Percentiles rank a stretch among this genome's conserved stretches.
Conservation (phyloP, 2,329 filamentous ascomycete species). For the Clonostachys chloroleuca region DNA sequence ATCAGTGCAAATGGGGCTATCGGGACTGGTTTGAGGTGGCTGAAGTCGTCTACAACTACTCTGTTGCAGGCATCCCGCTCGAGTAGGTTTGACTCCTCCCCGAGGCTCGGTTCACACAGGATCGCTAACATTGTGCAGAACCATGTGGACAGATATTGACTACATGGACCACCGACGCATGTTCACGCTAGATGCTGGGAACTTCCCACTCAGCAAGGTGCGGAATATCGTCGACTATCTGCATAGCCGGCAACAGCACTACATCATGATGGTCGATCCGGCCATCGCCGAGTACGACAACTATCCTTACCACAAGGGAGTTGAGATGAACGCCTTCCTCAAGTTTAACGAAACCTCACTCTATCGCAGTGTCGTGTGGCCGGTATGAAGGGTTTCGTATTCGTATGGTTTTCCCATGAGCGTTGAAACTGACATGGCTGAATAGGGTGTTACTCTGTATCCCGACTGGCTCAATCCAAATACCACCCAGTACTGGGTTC, state of each 20-base stretch:
- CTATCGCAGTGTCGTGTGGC: slow-evolving; percentile 71
- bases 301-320: slow-evolving; percentile 32
- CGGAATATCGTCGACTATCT: slow-evolving; percentile 63
- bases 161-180: slow-evolving; percentile 16
- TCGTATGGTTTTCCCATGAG: not conserved
- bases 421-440: not conserved
- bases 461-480: slow-evolving; percentile 72
- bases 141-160: slow-evolving; percentile 2
- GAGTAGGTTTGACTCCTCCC: slow-evolving; percentile 28
- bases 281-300: slow-evolving; percentile 56
- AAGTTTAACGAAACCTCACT: slow-evolving; percentile 45
- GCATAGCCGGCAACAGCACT: slow-evolving; percentile 63
- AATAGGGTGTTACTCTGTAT: slow-evolving; percentile 52
- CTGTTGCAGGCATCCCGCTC: slow-evolving; percentile 55
- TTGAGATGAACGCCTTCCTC: slow-evolving; percentile 40
- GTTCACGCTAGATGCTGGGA: slow-evolving; percentile 60
- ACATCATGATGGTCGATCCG: slow-evolving; percentile 76
- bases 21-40: slow-evolving; percentile 57
- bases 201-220: slow-evolving; percentile 58
- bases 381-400: slow-evolving; percentile 28
- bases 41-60: slow-evolving; percentile 63
- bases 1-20: slow-evolving; percentile 56
- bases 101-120: slow-evolving; percentile 43
- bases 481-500: slow-evolving; percentile 63
- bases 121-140: slow-evolving; percentile 22